A percentile compares a stretch with the other conserved stretches of the same genome.
Evolutionary conservation across 2,329 filamentous ascomycete genomes (phyloP).

Genomic region (Neofusicoccum kwambonambiense): DNA sequence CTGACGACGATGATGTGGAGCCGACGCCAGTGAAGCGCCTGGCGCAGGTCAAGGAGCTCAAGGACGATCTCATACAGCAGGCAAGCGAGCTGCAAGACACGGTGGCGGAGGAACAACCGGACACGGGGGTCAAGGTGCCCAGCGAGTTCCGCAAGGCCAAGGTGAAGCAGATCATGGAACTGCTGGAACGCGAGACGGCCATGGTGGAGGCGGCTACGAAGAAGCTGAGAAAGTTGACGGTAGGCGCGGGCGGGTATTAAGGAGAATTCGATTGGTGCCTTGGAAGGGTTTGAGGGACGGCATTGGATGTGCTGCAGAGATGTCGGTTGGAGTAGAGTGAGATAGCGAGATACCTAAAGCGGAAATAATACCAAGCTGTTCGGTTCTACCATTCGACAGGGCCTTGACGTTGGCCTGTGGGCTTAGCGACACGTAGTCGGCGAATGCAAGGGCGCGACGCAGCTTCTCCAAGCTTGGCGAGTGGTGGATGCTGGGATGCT

Average conservation of each 20-base stretch:
- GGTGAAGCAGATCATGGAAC: slow-evolving; percentile 32
- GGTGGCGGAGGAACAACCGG: slow-evolving; percentile 20
- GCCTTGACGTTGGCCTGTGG: not conserved
- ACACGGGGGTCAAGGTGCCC: slow-evolving; percentile 28
- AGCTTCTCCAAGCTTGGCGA: not conserved
- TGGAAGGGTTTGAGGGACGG: not conserved
- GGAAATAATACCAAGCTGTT: slow-evolving; percentile 15
- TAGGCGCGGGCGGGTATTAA: slow-evolving; percentile 5
- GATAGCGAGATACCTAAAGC: slow-evolving; percentile 9
- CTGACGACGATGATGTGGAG: slow-evolving; percentile 31
- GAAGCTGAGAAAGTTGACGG: slow-evolving; percentile 27
- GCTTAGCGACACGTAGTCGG: slow-evolving; percentile 9
- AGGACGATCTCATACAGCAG: slow-evolving; percentile 48
- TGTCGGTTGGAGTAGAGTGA: not conserved
- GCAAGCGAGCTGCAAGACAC: slow-evolving; percentile 23
- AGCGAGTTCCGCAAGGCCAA: slow-evolving; percentile 34
- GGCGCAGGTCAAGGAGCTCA: slow-evolving; percentile 55
- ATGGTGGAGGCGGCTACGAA: slow-evolving; percentile 34
- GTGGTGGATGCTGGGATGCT: not conserved
- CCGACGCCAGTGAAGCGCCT: slow-evolving; percentile 50
- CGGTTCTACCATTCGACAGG: not conserved
- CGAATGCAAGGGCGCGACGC: not conserved
- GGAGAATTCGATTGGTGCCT: not conserved
- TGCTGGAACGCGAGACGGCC: slow-evolving; percentile 33
- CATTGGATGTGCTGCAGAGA: not conserved